Evolutionary conservation across 1,284 basidiomycete genomes (phyloP).

Genomic region (Volvariella surrecta): DNA sequence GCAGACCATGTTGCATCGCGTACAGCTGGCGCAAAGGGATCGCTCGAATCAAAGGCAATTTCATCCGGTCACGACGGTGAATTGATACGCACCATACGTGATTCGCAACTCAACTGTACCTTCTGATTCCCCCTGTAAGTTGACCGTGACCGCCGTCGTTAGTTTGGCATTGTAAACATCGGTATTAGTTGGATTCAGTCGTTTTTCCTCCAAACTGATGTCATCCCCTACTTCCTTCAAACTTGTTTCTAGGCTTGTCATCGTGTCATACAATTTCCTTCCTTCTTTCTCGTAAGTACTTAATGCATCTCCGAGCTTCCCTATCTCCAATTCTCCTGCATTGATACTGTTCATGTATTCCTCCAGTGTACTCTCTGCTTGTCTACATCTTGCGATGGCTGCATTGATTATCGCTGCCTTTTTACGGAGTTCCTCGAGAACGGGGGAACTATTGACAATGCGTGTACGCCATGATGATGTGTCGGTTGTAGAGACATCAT

Average conservation of each 20-base stretch:
- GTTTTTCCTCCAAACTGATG: slow-evolving; percentile 9
- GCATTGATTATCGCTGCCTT: slow-evolving; percentile 11
- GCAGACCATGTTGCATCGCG: slow-evolving; percentile 19
- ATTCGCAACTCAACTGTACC: slow-evolving; percentile 19
- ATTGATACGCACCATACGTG: slow-evolving; percentile 18
- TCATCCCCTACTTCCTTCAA: slow-evolving; percentile 11
- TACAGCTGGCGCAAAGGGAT: too few relatives aligned
- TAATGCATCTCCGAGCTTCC: slow-evolving; percentile 8
- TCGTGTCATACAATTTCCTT: slow-evolving; percentile 11
- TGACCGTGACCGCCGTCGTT: slow-evolving; percentile 14
- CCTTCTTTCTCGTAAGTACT: slow-evolving; percentile 12
- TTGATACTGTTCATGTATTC: slow-evolving; percentile 16
- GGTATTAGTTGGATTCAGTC: slow-evolving; percentile 2
- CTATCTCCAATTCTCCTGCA: slow-evolving; percentile 11
- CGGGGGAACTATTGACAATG: slow-evolving; percentile 13
- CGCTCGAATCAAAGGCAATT: too few relatives aligned
- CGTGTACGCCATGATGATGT: too few relatives aligned
- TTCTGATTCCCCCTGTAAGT: slow-evolving; percentile 16
- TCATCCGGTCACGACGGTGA: not conserved
- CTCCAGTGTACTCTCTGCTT: slow-evolving; percentile 14
- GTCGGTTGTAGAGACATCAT: too few relatives aligned
- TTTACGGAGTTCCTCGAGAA: slow-evolving; percentile 5
- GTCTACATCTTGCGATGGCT: slow-evolving; percentile 17
- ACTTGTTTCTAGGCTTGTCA: slow-evolving; percentile 10
- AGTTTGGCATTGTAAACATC: not conserved